Evolutionary conservation across 2,329 filamentous ascomycete genomes (phyloP), one percentile per base, ranked within the genome.

Genomic region (Botrytis elliptica): DNA sequence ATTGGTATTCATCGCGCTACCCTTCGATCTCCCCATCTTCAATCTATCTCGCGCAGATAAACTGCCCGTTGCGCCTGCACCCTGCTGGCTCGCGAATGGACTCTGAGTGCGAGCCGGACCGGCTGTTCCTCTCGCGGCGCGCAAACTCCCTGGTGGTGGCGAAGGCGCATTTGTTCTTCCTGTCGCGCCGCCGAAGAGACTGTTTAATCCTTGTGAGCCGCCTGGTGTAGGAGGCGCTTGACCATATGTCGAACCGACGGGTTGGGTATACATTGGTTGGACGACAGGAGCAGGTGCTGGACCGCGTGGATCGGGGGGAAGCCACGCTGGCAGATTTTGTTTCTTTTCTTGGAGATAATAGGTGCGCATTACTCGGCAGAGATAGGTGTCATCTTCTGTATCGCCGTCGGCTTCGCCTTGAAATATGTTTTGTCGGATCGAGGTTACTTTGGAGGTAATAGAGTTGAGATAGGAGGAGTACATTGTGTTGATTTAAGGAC

Each of bases 341-440:
- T 92, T 93, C 81, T 97, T 96, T 82, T 98, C 72, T 44, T 72
- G 95, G 70, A 86, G 89, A 86, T 99, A 98, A 87, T 98, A 97
- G 79, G 90, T 92, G 79, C 96, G 92, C 40, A 99, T 89, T 52
- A 97, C 94, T 79, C 96, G 93, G 84, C 93, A 97, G 80, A 98
- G 92, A 85, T 98, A 94, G 4, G 94, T 97, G 84, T 97, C 94
- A 84, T 98, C 95, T 83, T 97, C 88, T 76, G 90, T 91, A 81
- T 92, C 90, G 83, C 91, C 91, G 82, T 92, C 90, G 78, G 86
- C 85, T 77, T 92, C 90, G 81, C 86, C 85, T 72, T 93, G 89
- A 76, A 95, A 89, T 75, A 93, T 90, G 75, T 91, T 91, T 79
- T 89, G 88, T 71, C 91, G 87, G 78, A 89, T 88, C 12, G 80